Conservation (phyloP, 441 rosid genomes). For the Melastoma candidum region DNA sequence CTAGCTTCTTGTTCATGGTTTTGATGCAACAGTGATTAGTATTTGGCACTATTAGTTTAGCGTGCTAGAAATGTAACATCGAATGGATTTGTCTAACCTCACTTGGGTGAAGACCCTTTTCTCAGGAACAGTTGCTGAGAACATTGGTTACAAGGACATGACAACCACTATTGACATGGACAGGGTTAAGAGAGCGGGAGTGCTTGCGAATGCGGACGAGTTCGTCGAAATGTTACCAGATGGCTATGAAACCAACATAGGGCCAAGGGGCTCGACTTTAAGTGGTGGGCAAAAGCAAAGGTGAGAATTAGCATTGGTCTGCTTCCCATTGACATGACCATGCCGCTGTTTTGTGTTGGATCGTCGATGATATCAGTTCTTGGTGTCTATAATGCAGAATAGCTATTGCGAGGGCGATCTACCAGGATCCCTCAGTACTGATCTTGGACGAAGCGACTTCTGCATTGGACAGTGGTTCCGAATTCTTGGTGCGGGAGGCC, state of each 20-base stretch:
- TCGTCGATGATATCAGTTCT: too few relatives aligned
- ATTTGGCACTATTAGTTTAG: not conserved
- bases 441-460: constrained; percentile 97
- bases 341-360: too few relatives aligned
- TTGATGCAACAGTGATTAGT: not conserved
- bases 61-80: not conserved
- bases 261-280: constrained; percentile 81
- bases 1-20: not conserved
- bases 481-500: constrained; percentile 76
- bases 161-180: constrained; percentile 52
- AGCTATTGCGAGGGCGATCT: constrained; percentile 86
- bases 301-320: constrained; percentile 18
- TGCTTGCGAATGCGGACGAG: constrained; percentile 79
- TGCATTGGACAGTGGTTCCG: constrained; percentile 84
- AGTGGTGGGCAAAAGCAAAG: constrained; percentile 97
- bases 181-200: constrained; percentile 67
- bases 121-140: constrained; percentile 86
- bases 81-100: not conserved
- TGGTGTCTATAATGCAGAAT: constrained; percentile 33
- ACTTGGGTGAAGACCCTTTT: constrained; percentile 45
- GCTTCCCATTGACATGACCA: too few relatives aligned
- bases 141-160: constrained; percentile 79
- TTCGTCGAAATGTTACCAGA: constrained; percentile 68
- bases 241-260: constrained; percentile 62
- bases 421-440: constrained; percentile 66